Conservation (phyloP, 306 rosid species). For the Citrullus colocynthis region DNA sequence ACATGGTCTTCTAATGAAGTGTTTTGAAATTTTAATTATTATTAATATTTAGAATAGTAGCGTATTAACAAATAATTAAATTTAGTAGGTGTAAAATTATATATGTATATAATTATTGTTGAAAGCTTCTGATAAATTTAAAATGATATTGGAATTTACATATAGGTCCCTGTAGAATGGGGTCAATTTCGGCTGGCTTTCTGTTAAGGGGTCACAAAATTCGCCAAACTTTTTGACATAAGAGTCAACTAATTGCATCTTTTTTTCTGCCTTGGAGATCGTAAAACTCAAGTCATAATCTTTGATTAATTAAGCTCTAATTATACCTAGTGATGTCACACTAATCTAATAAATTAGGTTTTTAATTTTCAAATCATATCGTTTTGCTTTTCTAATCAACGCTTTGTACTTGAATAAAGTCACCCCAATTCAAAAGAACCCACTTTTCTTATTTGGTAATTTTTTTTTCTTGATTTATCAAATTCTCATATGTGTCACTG, state of each 20-base stretch:
- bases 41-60: background rate
- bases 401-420: background rate
- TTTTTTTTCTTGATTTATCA: too few relatives aligned
- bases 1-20: background rate
- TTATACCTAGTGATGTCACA: background rate
- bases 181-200: conserved; percentile 1
- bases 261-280: background rate
- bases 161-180: background rate
- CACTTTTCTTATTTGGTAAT: background rate
- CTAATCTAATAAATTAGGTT: background rate
- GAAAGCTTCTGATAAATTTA: background rate
- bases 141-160: background rate
- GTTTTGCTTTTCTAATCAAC: too few relatives aligned
- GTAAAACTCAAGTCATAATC: background rate
- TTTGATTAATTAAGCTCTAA: background rate
- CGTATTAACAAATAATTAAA: background rate
- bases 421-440: background rate
- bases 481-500: too few relatives aligned
- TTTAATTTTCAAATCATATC: background rate
- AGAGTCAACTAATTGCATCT: conserved; percentile 3
- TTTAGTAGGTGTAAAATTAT: background rate
- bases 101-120: background rate
- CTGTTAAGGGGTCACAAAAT: background rate
- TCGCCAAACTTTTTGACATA: background rate
- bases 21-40: too few relatives aligned